Conservation (phyloP, 129 eudicot species). For the Artemisia tridentata region DNA sequence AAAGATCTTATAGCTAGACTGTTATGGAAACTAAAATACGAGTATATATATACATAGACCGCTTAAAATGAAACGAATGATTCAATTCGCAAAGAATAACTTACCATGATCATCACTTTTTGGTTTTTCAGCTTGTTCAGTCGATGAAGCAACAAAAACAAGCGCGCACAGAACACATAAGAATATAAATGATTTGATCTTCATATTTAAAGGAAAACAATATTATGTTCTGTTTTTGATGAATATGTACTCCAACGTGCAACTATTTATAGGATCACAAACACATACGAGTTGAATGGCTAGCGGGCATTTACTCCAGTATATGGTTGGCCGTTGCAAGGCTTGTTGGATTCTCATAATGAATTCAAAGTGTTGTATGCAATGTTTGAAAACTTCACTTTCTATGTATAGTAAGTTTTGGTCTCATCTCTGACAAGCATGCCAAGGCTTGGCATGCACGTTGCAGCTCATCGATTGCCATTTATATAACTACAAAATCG, state of each 20-base stretch:
- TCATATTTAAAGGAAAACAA: conserved; percentile 14
- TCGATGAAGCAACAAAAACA: conserved; percentile 29
- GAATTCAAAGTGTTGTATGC: conserved; percentile 21
- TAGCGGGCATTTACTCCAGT: conserved; percentile 7
- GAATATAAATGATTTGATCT: conserved; percentile 25
- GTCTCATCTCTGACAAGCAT: background rate
- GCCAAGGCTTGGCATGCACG: background rate
- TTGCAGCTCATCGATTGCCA: background rate
- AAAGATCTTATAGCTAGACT: background rate
- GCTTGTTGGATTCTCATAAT: conserved; percentile 17
- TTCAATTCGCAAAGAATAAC: background rate
- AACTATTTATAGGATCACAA: conserved; percentile 17
- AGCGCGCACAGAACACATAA: conserved; percentile 28
- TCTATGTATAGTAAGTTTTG: conserved; percentile 13
- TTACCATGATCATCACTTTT: conserved; percentile 16
- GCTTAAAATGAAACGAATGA: background rate
- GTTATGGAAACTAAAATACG: background rate
- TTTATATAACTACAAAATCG: background rate
- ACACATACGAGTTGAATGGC: background rate
- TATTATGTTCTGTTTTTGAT: background rate
- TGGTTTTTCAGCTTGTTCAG: conserved; percentile 13
- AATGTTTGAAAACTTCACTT: conserved; percentile 10
- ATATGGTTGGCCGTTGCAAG: conserved; percentile 23
- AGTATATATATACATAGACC: background rate
- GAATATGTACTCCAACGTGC: background rate